These are phyloP conservation scores for Blastocystis sp. DNA, from an alignment of 352 stramenopile species.

Conservation along the genomic window DNA sequence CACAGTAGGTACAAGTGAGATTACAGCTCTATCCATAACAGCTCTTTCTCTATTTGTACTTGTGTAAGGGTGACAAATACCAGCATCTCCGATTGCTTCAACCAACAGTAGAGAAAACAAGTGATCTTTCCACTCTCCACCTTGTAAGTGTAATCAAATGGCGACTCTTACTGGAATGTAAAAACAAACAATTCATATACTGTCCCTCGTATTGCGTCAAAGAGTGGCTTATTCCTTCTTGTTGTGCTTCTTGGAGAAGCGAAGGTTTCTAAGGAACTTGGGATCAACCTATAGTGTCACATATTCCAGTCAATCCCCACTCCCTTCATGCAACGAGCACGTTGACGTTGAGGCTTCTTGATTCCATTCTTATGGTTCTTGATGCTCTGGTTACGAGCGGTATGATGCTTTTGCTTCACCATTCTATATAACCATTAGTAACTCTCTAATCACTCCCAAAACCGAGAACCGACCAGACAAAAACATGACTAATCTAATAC, in stretches of 20 bases:
- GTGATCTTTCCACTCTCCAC: not conserved
- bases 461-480: too few species aligned
- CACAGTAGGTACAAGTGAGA: constrained; percentile 72
- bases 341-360: constrained; percentile 83
- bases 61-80: constrained; percentile 64
- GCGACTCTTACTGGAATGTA: not conserved
- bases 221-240: constrained; percentile 75
- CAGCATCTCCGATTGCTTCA: constrained; percentile 20
- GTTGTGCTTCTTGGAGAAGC: constrained; percentile 85
- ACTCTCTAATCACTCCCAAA: not conserved
- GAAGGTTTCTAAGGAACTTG: constrained; percentile 85
- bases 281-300: constrained; percentile 77
- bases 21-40: constrained; percentile 70
- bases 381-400: constrained; percentile 82
- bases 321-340: constrained; percentile 80
- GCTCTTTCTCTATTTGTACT: not conserved
- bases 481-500: not conserved
- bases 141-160: not conserved
- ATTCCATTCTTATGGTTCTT: constrained; percentile 85
- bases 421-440: constrained; percentile 64
- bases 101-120: constrained; percentile 1
- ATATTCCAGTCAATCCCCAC: constrained; percentile 72
- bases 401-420: constrained; percentile 84
- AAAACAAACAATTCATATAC: constrained; percentile 68
- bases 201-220: constrained; percentile 66